Evolutionary conservation across 2,329 filamentous ascomycete species (phyloP).

Genomic region (Alternaria tenuissima): DNA sequence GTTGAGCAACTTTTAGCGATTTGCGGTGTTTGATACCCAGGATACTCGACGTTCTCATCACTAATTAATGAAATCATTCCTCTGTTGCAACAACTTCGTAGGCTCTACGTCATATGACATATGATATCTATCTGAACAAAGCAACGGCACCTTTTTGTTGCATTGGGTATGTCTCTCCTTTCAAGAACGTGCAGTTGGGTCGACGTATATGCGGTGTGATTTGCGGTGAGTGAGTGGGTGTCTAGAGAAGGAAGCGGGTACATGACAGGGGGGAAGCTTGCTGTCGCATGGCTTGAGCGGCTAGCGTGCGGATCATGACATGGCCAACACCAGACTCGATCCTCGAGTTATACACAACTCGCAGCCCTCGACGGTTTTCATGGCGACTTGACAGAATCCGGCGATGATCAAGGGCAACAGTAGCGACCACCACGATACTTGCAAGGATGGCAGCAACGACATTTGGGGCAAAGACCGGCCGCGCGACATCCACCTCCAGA

Average conservation of each 20-base stretch:
- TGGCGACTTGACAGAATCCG: conserved; percentile 18
- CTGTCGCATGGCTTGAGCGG: conserved; percentile 9
- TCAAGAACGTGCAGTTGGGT: background rate
- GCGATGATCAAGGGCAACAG: conserved; percentile 30
- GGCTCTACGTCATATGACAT: background rate
- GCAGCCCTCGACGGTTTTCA: conserved; percentile 17
- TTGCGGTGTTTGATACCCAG: conserved; percentile 10
- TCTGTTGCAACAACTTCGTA: background rate
- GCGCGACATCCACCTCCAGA: conserved; percentile 66
- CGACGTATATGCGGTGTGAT: background rate
- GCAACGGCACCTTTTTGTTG: background rate
- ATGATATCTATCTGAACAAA: background rate
- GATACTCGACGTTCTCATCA: background rate
- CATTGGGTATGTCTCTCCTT: background rate
- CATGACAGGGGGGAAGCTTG: background rate
- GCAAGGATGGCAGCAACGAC: conserved; percentile 30
- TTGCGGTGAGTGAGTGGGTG: background rate
- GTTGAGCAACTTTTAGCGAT: conserved; percentile 1
- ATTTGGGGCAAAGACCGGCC: conserved; percentile 47
- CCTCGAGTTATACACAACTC: conserved; percentile 12
- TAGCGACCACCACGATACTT: conserved; percentile 18
- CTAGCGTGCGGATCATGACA: conserved; percentile 20
- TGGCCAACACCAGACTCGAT: conserved; percentile 9
- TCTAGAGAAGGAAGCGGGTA: background rate
- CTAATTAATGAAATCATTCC: background rate